phyloP scores from a whole-genome alignment of 2,329 filamentous ascomycete genomes.

The Botrytis tulipae region DNA sequence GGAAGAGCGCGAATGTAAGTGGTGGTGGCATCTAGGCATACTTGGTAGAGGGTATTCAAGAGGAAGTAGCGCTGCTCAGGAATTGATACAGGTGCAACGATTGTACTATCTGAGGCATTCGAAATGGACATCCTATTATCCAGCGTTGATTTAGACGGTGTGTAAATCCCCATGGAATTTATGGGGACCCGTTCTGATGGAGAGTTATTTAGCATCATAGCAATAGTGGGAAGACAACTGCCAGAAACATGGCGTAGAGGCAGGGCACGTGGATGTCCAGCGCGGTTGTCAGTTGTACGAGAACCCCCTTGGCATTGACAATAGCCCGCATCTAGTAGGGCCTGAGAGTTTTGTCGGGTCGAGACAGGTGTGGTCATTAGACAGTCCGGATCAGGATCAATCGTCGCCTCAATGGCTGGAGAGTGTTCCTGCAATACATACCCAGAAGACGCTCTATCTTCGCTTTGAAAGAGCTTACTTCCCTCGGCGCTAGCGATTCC shows the following conservation, averaged over 20 bases:
- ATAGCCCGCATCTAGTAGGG: not conserved
- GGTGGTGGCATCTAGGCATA: slow-evolving; percentile 27
- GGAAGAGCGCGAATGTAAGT: slow-evolving; percentile 19
- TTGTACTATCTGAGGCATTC: slow-evolving; percentile 14
- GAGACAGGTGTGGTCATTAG: slow-evolving; percentile 14
- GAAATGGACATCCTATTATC: slow-evolving; percentile 20
- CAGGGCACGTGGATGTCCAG: not conserved
- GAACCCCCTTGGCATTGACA: slow-evolving; percentile 5
- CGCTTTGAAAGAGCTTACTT: not conserved
- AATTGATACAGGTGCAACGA: slow-evolving; percentile 17
- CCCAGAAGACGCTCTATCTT: not conserved
- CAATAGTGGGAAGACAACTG: slow-evolving; percentile 10
- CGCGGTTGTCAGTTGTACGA: not conserved
- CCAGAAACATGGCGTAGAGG: not conserved
- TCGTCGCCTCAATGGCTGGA: slow-evolving; percentile 3
- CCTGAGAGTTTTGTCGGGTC: slow-evolving; percentile 1
- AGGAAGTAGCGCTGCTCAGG: slow-evolving; percentile 23
- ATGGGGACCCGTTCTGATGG: not conserved
- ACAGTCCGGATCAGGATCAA: slow-evolving; percentile 11
- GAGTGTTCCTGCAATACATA: not conserved
- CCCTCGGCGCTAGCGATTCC: not conserved
- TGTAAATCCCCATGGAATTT: not conserved
- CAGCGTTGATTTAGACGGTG: not conserved
- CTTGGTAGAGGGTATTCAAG: slow-evolving; percentile 27
- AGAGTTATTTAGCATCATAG: slow-evolving; percentile 12